These are phyloP conservation scores for Aspergillus tamarii DNA, from an alignment of 2,329 filamentous ascomycete genomes.

Conservation along the genomic window DNA sequence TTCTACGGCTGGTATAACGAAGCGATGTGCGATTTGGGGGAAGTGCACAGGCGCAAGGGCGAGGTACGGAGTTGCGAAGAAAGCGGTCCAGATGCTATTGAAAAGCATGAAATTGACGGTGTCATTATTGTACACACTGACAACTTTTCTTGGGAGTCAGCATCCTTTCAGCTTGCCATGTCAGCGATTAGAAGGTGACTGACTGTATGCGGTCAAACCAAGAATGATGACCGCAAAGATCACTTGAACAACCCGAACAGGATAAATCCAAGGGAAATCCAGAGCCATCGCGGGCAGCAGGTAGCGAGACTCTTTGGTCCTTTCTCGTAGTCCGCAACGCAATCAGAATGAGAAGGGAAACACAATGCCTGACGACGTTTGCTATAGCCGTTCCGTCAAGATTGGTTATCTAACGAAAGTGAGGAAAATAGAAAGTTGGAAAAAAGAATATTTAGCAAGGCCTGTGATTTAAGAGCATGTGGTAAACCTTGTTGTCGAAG, in stretches of 20 bases:
- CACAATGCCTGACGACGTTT: not conserved
- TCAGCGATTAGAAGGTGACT: slow-evolving; percentile 27
- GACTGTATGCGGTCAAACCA: slow-evolving; percentile 74
- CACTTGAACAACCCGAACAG: slow-evolving; percentile 68
- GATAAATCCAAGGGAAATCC: slow-evolving; percentile 36
- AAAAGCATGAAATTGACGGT: slow-evolving; percentile 80
- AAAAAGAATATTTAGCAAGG: not conserved
- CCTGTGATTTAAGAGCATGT: not conserved
- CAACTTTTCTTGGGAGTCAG: slow-evolving; percentile 50
- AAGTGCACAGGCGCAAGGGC: slow-evolving; percentile 67
- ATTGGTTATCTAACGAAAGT: not conserved
- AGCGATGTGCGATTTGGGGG: slow-evolving; percentile 63
- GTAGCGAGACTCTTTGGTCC: not conserved
- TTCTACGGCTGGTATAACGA: slow-evolving; percentile 69
- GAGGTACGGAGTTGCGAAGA: slow-evolving; percentile 70
- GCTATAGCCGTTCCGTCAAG: not conserved
- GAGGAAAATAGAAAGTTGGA: not conserved
- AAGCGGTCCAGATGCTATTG: slow-evolving; percentile 73
- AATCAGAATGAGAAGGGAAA: not conserved
- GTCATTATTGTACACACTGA: slow-evolving; percentile 57
- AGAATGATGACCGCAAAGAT: slow-evolving; percentile 74
- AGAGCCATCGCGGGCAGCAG: slow-evolving; percentile 12
- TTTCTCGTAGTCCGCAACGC: not conserved
- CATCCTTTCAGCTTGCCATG: not conserved
- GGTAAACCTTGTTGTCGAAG: not conserved